These are phyloP conservation scores for Ophiostoma ulmi DNA, from an alignment of 2,329 filamentous ascomycete species.

Conservation along the genomic window DNA sequence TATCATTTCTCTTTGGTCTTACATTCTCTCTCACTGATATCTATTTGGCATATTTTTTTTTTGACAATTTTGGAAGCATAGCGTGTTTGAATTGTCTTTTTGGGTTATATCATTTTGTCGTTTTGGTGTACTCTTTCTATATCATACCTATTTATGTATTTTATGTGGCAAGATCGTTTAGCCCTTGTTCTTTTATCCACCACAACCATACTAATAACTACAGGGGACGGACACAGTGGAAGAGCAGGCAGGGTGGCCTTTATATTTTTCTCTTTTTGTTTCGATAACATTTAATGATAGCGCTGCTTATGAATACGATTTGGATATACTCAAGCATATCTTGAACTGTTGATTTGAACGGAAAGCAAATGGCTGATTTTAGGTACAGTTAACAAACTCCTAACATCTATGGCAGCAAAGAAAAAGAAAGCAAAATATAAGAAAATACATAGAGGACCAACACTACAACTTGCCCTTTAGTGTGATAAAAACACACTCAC, in stretches of 20 bases:
- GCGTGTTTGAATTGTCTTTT: conserved; percentile 20
- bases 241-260: neutral
- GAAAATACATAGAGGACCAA: neutral
- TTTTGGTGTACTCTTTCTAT: conserved; percentile 10
- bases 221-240: neutral
- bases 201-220: conserved; percentile 13
- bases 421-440: neutral
- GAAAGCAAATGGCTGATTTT: neutral
- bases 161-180: neutral
- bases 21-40: neutral
- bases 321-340: conserved; percentile 18
- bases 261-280: conserved; percentile 9
- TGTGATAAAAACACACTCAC: conserved; percentile 47
- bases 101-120: neutral
- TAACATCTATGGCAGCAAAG: neutral
- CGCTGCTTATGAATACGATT: conserved; percentile 20
- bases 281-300: conserved; percentile 19
- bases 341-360: neutral
- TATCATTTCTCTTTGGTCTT: neutral
- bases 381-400: neutral
- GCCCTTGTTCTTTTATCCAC: conserved; percentile 11
- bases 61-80: conserved; percentile 27
- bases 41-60: conserved; percentile 11
- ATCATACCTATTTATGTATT: conserved; percentile 15
- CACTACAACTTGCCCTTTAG: conserved; percentile 26